Evolutionary conservation across 306 rosid genomes (phyloP).

Genomic region (Acmispon strigosus): DNA sequence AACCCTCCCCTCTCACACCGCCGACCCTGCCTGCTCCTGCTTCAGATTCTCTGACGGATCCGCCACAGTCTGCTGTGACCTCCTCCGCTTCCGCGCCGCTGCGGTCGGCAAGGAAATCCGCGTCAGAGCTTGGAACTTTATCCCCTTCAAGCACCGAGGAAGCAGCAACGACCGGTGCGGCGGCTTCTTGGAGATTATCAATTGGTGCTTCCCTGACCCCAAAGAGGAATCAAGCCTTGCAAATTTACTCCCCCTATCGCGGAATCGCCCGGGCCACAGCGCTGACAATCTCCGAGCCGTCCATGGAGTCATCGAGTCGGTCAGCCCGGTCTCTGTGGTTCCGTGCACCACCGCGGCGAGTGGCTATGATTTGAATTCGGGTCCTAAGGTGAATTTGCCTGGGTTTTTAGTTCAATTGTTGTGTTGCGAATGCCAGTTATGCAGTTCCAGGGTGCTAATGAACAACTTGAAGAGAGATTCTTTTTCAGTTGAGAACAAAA

Average conservation of each 20-base stretch:
- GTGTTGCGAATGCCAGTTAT: slow-evolving; percentile 56
- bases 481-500: slow-evolving; percentile 17
- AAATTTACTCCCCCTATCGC: slow-evolving; percentile 24
- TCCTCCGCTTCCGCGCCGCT: slow-evolving; percentile 41
- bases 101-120: slow-evolving; percentile 40
- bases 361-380: slow-evolving; percentile 12
- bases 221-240: slow-evolving; percentile 3
- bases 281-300: slow-evolving; percentile 23
- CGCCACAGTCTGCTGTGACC: slow-evolving; percentile 66
- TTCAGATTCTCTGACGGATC: slow-evolving; percentile 67
- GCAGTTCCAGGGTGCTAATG: slow-evolving; percentile 32
- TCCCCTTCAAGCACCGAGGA: slow-evolving; percentile 39
- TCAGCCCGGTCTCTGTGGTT: slow-evolving; percentile 49
- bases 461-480: slow-evolving; percentile 15
- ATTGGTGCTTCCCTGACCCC: slow-evolving; percentile 45
- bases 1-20: slow-evolving; percentile 32
- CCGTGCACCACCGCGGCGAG: slow-evolving; percentile 38
- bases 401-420: slow-evolving; percentile 57
- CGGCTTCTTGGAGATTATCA: slow-evolving; percentile 72
- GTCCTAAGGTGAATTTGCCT: slow-evolving; percentile 18
- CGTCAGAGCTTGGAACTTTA: slow-evolving; percentile 70
- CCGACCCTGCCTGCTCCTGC: slow-evolving; percentile 42
- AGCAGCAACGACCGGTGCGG: slow-evolving; percentile 9
- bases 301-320: slow-evolving; percentile 48
- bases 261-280: background rate